Base-by-base conservation (phyloP, 2,329 filamentous ascomycete species). In the Metarhizium robertsii region DNA sequence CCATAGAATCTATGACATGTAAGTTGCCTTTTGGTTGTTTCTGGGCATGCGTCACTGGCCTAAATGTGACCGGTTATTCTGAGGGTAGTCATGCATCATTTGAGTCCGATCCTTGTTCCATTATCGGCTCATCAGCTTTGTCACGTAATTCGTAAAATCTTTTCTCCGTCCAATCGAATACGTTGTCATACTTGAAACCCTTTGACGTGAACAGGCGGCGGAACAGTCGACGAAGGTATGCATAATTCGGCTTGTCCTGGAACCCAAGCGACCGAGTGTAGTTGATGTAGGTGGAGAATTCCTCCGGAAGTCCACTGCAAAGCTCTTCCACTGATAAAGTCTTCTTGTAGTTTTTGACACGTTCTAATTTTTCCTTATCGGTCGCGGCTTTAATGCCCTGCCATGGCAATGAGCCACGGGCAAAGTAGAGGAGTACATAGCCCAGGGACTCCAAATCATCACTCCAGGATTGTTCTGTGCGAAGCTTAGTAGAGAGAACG, bases 121-220 rank as follows among this genome's bases (percentile, higher is more conserved):
- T 40, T 16, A 14, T 16, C 38, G 13, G 38, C 11, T 40, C 14
- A 3, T 11, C 11, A 16, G 38, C 38, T 16, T 13, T 16, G 8
- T n/a, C 38, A 16, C 38, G 47, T 8, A 50, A 38, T 53, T 64
- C 62, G 29, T 57, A 8, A 50, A 60, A 63, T 20, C 43, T 48
- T 53, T 62, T 66, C 57, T 64, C 61, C 5, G 86, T 89, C 86
- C 86, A 89, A 74, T 90, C 86, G 66, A 88, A 89, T 59, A 89
- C 84, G 64, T 89, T 87, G 73, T 90, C 86, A 70, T 88, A 87
- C 71, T 87, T 83, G 78, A 88, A 88, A 52, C 85, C 85, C 67
- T 86, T 80, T 56, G 84, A 80, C 61, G 84, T 80, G 67, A 88
- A 88, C 56, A 88, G 77, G 65, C 86, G 81, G 59, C 84, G 81